Percentiles rank a stretch among this genome's conserved stretches.
These are phyloP conservation scores for Flammula alnicola DNA, from an alignment of 1,284 basidiomycete species.

Conservation along the genomic window DNA sequence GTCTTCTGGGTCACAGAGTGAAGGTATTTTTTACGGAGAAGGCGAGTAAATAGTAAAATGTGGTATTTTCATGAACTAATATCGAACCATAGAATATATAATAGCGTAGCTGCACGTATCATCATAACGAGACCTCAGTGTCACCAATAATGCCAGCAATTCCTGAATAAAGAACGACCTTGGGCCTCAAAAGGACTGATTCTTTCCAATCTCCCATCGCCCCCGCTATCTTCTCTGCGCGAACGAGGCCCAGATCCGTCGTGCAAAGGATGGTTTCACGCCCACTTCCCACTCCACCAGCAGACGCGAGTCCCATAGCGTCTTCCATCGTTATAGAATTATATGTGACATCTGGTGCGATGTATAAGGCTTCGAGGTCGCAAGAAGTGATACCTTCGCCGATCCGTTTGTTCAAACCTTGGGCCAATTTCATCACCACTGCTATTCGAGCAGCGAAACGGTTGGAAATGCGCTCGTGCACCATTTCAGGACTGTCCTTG, in stretches of 20 bases:
- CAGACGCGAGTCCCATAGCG: conserved; percentile 30
- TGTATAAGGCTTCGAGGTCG: conserved; percentile 49
- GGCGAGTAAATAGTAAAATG: too few relatives aligned
- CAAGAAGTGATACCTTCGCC: conserved; percentile 57
- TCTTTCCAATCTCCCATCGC: conserved; percentile 35
- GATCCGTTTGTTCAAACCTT: conserved; percentile 51
- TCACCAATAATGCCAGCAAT: conserved; percentile 20
- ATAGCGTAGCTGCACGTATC: not conserved
- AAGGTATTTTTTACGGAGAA: too few relatives aligned
- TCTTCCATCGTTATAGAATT: conserved; percentile 49
- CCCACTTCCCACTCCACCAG: conserved; percentile 4
- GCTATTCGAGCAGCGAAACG: conserved; percentile 45
- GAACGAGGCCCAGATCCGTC: conserved; percentile 46
- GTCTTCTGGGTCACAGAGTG: too few relatives aligned
- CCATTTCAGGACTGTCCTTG: conserved; percentile 27
- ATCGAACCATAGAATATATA: conserved; percentile 8
- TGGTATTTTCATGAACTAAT: too few relatives aligned
- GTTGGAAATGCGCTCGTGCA: conserved; percentile 25
- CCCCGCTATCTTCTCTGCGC: conserved; percentile 37
- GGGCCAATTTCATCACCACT: conserved; percentile 44
- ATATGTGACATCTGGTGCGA: conserved; percentile 43
- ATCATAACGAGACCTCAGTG: conserved; percentile 10
- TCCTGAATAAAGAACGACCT: conserved; percentile 37
- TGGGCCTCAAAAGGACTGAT: conserved; percentile 38
- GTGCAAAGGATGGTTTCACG: conserved; percentile 41